Percentiles rank a stretch among this genome's conserved stretches.
These are phyloP conservation scores for Neopestalotiopsis sp. DNA, from an alignment of 2,329 filamentous ascomycete species.

Conservation along the genomic window DNA sequence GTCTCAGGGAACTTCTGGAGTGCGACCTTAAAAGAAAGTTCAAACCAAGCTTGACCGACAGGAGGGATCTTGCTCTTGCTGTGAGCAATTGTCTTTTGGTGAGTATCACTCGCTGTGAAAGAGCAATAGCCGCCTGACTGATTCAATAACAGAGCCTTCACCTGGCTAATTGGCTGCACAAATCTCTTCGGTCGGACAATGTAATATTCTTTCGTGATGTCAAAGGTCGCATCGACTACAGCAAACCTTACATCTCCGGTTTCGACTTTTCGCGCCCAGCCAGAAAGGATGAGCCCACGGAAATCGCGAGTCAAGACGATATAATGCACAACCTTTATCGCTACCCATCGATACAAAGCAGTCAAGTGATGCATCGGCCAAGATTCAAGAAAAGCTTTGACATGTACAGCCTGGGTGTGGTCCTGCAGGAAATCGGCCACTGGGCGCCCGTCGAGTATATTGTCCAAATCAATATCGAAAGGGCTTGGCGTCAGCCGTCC, in stretches of 20 bases:
- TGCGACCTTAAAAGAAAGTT: constrained; percentile 27
- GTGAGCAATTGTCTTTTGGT: constrained; percentile 55
- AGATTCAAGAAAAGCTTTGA: constrained; percentile 56
- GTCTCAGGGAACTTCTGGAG: constrained; percentile 52
- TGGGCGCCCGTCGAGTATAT: constrained; percentile 53
- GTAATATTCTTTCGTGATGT: constrained; percentile 53
- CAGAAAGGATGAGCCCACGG: constrained; percentile 53
- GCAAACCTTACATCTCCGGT: constrained; percentile 51
- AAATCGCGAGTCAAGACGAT: constrained; percentile 48
- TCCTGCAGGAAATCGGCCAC: constrained; percentile 59
- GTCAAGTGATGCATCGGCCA: constrained; percentile 34
- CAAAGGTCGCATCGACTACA: constrained; percentile 40
- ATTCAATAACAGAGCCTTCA: constrained; percentile 46
- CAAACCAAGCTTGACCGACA: constrained; percentile 55
- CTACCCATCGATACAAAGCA: constrained; percentile 49
- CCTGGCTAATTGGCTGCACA: constrained; percentile 62
- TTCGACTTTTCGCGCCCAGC: constrained; percentile 61
- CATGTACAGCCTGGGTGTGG: constrained; percentile 56
- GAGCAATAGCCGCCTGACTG: neutral
- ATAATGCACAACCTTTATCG: constrained; percentile 54
- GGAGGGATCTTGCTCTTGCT: constrained; percentile 55
- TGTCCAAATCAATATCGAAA: constrained; percentile 42
- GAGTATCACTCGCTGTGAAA: neutral
- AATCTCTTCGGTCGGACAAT: constrained; percentile 59
- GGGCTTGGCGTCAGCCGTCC: constrained; percentile 41